Percentiles rank a stretch among this genome's conserved stretches.
Evolutionary conservation across 2,329 filamentous ascomycete species (phyloP).

Genomic region (Botrytis tulipae): DNA sequence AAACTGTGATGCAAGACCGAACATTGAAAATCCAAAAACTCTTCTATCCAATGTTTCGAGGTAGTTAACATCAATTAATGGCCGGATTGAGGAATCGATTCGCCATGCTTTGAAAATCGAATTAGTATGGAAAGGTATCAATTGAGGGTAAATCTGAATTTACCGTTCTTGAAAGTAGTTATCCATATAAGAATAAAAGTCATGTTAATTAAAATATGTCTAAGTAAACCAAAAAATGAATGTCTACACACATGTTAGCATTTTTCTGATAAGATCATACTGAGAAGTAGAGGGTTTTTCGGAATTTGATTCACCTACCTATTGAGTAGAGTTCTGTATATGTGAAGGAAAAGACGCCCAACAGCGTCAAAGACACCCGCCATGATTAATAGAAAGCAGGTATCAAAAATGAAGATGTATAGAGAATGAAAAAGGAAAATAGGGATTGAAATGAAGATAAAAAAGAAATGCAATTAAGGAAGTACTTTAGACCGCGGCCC

Average conservation of each 20-base stretch:
- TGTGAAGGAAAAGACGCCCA: conserved; percentile 31
- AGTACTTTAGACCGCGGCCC: neutral
- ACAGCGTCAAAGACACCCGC: conserved; percentile 24
- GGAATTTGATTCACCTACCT: conserved; percentile 23
- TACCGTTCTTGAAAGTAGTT: conserved; percentile 37
- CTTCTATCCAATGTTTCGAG: conserved; percentile 31
- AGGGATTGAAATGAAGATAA: neutral
- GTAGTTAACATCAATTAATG: conserved; percentile 32
- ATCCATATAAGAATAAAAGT: conserved; percentile 36
- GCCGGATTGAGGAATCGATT: conserved; percentile 34
- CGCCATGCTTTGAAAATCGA: conserved; percentile 28
- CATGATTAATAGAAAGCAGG: conserved; percentile 19
- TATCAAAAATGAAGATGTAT: neutral
- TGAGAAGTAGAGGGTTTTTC: neutral
- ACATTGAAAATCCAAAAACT: conserved; percentile 31
- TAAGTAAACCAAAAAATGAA: conserved; percentile 33
- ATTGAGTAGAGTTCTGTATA: conserved; percentile 34
- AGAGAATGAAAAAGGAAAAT: neutral
- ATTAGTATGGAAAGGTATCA: neutral
- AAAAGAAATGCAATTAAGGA: neutral
- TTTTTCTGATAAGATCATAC: neutral
- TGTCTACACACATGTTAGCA: conserved; percentile 27
- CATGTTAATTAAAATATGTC: conserved; percentile 35
- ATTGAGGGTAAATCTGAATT: neutral
- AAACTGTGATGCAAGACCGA: conserved; percentile 31